phyloP scores from a whole-genome alignment of 2,329 filamentous ascomycete genomes.

The Penicillium glabrum region DNA sequence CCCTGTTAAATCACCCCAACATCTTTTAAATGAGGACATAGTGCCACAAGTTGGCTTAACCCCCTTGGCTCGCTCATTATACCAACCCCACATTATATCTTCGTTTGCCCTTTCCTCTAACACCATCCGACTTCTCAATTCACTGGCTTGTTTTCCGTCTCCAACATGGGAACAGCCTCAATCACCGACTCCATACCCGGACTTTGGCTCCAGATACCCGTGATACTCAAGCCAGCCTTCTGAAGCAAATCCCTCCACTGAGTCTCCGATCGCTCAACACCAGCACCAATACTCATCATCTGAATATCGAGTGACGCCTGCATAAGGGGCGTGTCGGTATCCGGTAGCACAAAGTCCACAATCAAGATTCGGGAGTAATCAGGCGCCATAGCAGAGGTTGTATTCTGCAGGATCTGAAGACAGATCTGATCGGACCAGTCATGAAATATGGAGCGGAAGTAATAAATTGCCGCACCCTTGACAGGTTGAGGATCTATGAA shows the following conservation, averaged over 20 bases:
- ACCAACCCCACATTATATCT: too few species aligned
- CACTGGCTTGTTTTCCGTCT: neutral
- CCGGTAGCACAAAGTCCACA: conserved; percentile 36
- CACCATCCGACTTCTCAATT: neutral
- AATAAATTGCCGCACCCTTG: conserved; percentile 35
- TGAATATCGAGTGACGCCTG: conserved; percentile 36
- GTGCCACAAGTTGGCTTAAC: too few species aligned
- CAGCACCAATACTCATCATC: conserved; percentile 40
- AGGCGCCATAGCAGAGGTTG: conserved; percentile 31
- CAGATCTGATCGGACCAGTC: conserved; percentile 39
- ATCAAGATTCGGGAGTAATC: conserved; percentile 36
- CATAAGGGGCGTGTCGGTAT: conserved; percentile 28
- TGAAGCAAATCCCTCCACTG: conserved; percentile 34
- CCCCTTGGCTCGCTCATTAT: too few species aligned
- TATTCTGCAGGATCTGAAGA: conserved; percentile 33
- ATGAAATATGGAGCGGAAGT: conserved; percentile 40
- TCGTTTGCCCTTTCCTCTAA: neutral
- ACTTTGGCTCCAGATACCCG: conserved; percentile 27
- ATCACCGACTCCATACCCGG: conserved; percentile 32
- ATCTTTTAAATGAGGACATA: too few species aligned
- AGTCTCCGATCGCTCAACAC: conserved; percentile 32
- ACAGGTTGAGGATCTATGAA: conserved; percentile 36
- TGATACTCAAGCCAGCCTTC: conserved; percentile 30
- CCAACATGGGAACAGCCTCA: conserved; percentile 21
- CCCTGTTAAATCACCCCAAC: too few species aligned